phyloP scores from a whole-genome alignment of 1,139 yeast genomes.

The Geotrichum candidum region DNA sequence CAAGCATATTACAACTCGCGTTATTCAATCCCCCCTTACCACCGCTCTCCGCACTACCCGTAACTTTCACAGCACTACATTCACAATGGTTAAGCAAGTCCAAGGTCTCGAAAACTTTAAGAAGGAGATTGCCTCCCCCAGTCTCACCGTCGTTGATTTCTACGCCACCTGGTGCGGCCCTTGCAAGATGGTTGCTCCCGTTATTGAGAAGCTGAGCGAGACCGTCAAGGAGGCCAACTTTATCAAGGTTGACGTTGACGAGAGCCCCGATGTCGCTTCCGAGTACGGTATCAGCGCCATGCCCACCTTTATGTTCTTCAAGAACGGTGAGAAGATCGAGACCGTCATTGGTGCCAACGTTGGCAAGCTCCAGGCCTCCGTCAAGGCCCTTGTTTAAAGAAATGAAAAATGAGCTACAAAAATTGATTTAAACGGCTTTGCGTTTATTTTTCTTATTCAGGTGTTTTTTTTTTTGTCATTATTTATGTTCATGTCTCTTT shows the following conservation, averaged over 20 bases:
- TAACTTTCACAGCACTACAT: constrained; percentile 8
- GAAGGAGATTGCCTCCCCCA: constrained; percentile 49
- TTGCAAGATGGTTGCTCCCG: constrained; percentile 79
- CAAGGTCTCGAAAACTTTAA: constrained; percentile 49
- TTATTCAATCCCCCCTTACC: not conserved
- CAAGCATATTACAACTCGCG: not conserved
- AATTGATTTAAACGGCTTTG: not conserved
- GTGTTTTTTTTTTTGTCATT: not conserved
- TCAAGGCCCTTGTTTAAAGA: constrained; percentile 28
- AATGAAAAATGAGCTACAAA: not conserved
- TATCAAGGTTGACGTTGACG: constrained; percentile 78
- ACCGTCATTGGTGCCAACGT: constrained; percentile 72
- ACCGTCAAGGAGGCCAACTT: constrained; percentile 48
- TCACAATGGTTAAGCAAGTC: constrained; percentile 11
- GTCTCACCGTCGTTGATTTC: constrained; percentile 72
- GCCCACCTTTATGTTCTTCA: constrained; percentile 80
- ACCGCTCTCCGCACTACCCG: not conserved
- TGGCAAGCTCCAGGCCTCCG: constrained; percentile 28
- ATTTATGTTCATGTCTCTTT: not conserved
- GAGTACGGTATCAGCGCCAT: constrained; percentile 69
- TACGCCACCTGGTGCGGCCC: constrained; percentile 95
- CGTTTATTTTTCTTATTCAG: too few species aligned
- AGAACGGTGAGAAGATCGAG: constrained; percentile 56
- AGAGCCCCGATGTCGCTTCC: constrained; percentile 57
- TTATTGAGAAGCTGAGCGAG: constrained; percentile 58